Evolutionary conservation across 2,329 filamentous ascomycete species (phyloP), one percentile per base, ranked within the genome.

Genomic region (Cladosporium sphaerospermum): DNA sequence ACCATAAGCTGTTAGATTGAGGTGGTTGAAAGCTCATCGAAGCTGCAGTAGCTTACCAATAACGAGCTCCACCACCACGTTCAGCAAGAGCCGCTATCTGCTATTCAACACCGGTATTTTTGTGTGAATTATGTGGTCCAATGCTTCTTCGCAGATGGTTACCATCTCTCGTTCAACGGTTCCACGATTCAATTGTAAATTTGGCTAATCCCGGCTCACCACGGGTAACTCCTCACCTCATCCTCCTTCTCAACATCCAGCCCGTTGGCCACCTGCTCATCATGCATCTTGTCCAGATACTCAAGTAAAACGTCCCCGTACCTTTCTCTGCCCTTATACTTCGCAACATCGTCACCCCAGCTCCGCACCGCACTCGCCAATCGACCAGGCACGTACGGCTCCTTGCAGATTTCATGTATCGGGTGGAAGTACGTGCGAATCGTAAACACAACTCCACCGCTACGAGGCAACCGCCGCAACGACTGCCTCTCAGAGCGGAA

Each of bases 381-480:
- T 33, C 89, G 70, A 0, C 89, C 88, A 0, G 89, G 88, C 0
- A 95, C 88, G 66, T 87, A 88, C 14, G 83, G 80, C 70, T 92
- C 87, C 65, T 81, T 68, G 0, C 72, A 82, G 54, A 92, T 79
- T 13, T 84, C 81, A 0, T 77, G 83, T 31, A 92, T 71, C 0
- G 85, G 86, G 55, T 84, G 79, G 63, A 92, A 90, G 67, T 92
- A 92, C 0, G 88, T 92, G 10, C 88, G 75, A 47, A 92, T 89
- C 0, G 88, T 91, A 62, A 92, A 92, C 3, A 85, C 80, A 9
- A 76, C 70, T 19, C 69, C 75, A 14, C 75, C 75, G 36, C 71
- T 71, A 33, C 71, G 64, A 3, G 75, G 74, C 23, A 77, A 72
- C 45, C 87, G 70, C 10, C 86, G 72, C 48, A 92, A 64, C 14